Conservation (phyloP, 2,329 filamentous ascomycete species). For the Fusarium brevicatenulatum region DNA sequence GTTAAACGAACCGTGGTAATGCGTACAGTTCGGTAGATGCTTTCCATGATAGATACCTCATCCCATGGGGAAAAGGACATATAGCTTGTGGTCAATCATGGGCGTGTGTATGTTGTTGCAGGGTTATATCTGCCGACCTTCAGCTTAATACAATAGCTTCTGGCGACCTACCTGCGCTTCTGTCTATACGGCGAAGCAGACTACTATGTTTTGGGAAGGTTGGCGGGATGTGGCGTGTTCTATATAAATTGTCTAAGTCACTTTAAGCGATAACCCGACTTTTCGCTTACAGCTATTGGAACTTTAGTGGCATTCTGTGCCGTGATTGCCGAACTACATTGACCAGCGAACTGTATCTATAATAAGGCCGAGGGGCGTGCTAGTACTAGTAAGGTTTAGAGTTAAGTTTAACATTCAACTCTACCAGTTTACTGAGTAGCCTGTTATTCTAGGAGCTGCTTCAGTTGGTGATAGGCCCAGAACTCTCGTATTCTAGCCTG, state of each 20-base stretch:
- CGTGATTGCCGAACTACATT: background rate
- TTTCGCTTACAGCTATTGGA: background rate
- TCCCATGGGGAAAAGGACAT: fast-evolving
- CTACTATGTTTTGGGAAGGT: background rate
- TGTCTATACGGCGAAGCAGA: background rate
- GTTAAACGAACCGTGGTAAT: fast-evolving
- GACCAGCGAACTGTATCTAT: background rate
- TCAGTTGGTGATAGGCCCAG: background rate
- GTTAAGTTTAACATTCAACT: background rate
- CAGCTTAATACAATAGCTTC: background rate
- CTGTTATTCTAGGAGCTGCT: background rate
- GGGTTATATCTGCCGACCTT: background rate
- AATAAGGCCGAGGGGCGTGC: background rate
- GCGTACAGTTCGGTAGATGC: background rate
- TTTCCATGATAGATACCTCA: background rate
- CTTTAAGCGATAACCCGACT: background rate
- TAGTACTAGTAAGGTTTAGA: background rate
- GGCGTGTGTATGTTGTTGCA: fast-evolving
- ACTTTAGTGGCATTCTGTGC: background rate
- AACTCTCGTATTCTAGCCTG: background rate
- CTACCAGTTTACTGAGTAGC: background rate
- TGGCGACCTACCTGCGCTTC: no score
- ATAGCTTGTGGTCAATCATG: background rate
- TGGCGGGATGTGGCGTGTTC: no score
- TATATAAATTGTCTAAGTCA: background rate